These are phyloP conservation scores for Stephania yunnanensis DNA, from an alignment of 164 flowering plant species.

Conservation along the genomic window DNA sequence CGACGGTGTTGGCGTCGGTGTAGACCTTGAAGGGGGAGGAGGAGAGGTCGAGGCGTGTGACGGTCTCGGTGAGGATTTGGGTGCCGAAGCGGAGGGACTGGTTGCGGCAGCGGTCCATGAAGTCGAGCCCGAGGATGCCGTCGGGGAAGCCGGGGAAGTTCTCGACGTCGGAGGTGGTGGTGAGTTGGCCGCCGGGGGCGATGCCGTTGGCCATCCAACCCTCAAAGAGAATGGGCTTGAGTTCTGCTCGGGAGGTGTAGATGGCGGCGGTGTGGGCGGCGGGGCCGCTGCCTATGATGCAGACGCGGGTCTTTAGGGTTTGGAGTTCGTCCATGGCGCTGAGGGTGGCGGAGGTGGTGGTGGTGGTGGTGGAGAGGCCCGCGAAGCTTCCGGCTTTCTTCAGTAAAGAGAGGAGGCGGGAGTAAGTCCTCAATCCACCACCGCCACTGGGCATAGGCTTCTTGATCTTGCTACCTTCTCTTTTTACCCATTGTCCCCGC, in stretches of 20 bases:
- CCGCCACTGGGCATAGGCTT: neutral
- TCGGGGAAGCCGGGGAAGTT: slow-evolving; percentile 96
- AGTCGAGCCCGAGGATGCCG: slow-evolving; percentile 61
- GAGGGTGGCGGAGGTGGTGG: slow-evolving; percentile 20
- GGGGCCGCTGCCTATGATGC: slow-evolving; percentile 96
- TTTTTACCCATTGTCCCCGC: neutral
- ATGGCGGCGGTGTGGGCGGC: slow-evolving; percentile 98
- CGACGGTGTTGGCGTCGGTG: slow-evolving; percentile 43
- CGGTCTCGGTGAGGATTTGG: slow-evolving; percentile 70
- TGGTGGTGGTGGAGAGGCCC: slow-evolving; percentile 21
- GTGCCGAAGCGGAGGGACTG: slow-evolving; percentile 79
- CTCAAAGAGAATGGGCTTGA: slow-evolving; percentile 84
- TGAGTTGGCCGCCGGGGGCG: slow-evolving; percentile 98
- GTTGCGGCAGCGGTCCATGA: slow-evolving; percentile 59
- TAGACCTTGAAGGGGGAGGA: slow-evolving; percentile 50
- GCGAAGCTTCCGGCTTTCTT: slow-evolving; percentile 11
- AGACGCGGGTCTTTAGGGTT: slow-evolving; percentile 51
- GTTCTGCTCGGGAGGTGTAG: slow-evolving; percentile 88
- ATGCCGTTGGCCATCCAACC: slow-evolving; percentile 97
- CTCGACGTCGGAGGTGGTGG: slow-evolving; percentile 95
- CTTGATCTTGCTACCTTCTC: neutral
- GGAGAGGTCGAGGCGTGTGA: slow-evolving; percentile 57
- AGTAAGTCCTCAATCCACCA: neutral
- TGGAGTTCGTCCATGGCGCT: slow-evolving; percentile 28
- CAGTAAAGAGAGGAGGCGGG: slow-evolving; percentile 8